Percentiles rank a stretch among this genome's conserved stretches.
Evolutionary conservation across 768 basidiomycete genomes (phyloP).

Genomic region (Suillus fuscotomentosus): DNA sequence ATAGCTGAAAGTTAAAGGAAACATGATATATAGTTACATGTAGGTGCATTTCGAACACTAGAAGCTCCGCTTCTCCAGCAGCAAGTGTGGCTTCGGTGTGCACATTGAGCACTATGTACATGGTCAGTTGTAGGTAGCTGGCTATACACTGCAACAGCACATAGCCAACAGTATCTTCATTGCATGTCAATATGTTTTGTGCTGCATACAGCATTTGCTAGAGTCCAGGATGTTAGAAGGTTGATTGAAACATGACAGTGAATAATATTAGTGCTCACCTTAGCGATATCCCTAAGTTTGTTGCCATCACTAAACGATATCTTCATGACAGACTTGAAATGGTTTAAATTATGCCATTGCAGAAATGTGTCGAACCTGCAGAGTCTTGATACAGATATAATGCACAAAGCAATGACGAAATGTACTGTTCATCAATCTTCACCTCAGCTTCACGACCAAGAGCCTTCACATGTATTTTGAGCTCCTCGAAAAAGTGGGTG

Average conservation of each 20-base stretch:
- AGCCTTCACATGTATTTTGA: not conserved
- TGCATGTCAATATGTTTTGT: not conserved
- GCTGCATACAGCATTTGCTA: not conserved
- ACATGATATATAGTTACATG: not conserved
- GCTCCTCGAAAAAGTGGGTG: slow-evolving; percentile 23
- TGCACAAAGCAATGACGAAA: not conserved
- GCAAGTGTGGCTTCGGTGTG: slow-evolving; percentile 29
- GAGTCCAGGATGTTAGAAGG: not conserved
- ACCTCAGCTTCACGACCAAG: not conserved
- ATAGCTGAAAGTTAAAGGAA: not conserved
- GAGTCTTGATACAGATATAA: not conserved
- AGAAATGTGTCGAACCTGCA: slow-evolving; percentile 29
- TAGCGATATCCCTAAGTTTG: slow-evolving; percentile 33
- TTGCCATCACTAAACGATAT: slow-evolving; percentile 32
- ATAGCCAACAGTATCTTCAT: slow-evolving; percentile 15
- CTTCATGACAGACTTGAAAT: slow-evolving; percentile 26
- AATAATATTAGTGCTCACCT: slow-evolving; percentile 21
- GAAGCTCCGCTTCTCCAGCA: slow-evolving; percentile 6
- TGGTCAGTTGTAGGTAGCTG: slow-evolving; percentile 29
- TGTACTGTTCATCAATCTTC: slow-evolving; percentile 11
- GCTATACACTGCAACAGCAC: slow-evolving; percentile 27
- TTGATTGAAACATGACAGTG: not conserved
- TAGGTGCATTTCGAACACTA: not conserved
- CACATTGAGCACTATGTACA: slow-evolving; percentile 27
- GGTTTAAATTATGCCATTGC: slow-evolving; percentile 33